Conservation (phyloP, 495 filamentous ascomycete species). For the Darksidea phi region DNA sequence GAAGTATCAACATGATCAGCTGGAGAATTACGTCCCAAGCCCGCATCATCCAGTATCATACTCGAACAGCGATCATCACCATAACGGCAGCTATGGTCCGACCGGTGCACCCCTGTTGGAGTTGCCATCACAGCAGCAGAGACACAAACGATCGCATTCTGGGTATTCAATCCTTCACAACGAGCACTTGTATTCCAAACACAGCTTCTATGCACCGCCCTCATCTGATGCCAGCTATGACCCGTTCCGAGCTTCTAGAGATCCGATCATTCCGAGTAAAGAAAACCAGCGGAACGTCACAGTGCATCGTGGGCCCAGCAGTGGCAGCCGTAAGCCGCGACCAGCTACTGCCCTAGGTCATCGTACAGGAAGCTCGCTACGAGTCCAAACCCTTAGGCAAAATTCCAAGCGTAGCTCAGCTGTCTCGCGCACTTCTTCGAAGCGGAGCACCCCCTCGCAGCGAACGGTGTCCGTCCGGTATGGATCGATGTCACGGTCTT, state of each 20-base stretch:
- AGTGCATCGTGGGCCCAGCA: constrained; percentile 55
- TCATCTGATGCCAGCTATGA: constrained; percentile 67
- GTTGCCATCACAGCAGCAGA: constrained; percentile 39
- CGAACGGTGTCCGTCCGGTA: constrained; percentile 11
- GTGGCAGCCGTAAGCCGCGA: constrained; percentile 26
- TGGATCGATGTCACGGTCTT: constrained; percentile 41
- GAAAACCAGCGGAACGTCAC: constrained; percentile 62
- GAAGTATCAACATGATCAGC: constrained; percentile 73
- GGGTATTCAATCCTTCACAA: constrained; percentile 71
- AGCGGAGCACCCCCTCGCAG: constrained; percentile 30
- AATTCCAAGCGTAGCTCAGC: constrained; percentile 28
- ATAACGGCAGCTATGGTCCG: constrained; percentile 62
- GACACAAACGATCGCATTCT: constrained; percentile 58
- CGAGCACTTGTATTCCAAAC: constrained; percentile 44
- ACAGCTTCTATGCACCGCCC: constrained; percentile 47
- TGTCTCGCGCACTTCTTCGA: constrained; percentile 23
- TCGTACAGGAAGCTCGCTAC: constrained; percentile 40
- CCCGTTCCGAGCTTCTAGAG: constrained; percentile 71
- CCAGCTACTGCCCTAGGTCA: constrained; percentile 30
- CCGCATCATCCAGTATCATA: constrained; percentile 60
- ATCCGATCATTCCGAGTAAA: constrained; percentile 44
- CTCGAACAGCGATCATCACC: constrained; percentile 85
- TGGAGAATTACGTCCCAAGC: constrained; percentile 73
- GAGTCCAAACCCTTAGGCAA: constrained; percentile 27
- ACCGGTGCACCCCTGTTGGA: constrained; percentile 46